Evolutionary conservation across 1,139 yeast genomes (phyloP), one percentile per base, ranked within the genome.

Genomic region (Taphrina confusa): DNA sequence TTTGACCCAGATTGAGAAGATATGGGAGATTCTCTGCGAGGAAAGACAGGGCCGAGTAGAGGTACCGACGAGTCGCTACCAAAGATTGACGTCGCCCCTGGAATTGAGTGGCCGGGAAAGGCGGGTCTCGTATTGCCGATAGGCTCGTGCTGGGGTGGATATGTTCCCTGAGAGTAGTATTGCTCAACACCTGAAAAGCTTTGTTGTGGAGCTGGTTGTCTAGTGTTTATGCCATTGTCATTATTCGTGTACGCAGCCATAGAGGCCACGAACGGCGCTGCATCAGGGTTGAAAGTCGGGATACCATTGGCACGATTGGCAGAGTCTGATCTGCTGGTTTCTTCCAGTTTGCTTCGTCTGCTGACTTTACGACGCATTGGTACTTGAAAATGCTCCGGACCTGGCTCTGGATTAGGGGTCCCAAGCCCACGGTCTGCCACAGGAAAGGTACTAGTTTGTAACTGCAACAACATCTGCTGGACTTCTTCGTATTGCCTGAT

Each of bases 241-340:
- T 47, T 34, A 28, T 33, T 31, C 23, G 34, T 22, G 22, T 31
- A 31, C 22, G 23, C 20, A 12, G 52, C 42, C 16, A 8, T 20
- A 20, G 58, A 33, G 30, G 51, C 58, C 9, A 54, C 51, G 28
- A 54, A 54, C 6, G 58, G 58, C 1, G 51, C 51, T 12, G 58
- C 58, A 34, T 54, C 58, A 5, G 58, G 58, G 34, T 54, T 54
- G 51, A 54, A 54, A 1, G 51, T n/a, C 8, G 58, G 58, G 16
- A 44, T 11, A 16, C 39, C 36, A 12, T n/a, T 18, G 4, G 16
- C 4, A 18, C 52, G 39, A 2, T 20, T 16, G 4, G 12, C 18
- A 18, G 22, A 18, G 8, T 47, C 52, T 5, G 52, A n/a, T 12
- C 58, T 47, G 16, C 23, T 23, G 28, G 25, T 18, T 18, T 23